Base-by-base conservation (phyloP, 2,329 filamentous ascomycete species). In the Neonectria neomacrospora region DNA sequence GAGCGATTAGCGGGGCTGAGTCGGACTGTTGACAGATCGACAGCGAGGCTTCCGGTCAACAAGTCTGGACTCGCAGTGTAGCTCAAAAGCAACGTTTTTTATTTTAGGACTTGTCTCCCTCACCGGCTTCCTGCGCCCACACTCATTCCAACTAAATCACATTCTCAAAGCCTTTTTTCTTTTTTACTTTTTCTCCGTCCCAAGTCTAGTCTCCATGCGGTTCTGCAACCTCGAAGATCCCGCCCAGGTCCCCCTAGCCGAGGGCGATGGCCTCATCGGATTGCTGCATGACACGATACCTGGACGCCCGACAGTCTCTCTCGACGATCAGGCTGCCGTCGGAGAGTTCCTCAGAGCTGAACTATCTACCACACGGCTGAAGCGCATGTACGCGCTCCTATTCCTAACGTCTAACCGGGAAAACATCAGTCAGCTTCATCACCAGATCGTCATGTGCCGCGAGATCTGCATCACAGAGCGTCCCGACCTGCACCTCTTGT, bases 401-500 rank as follows among this genome's bases (percentile, higher is more conserved):
- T 67, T 64, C 20, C 54, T 64, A 2, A 32, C 51, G 16, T 67
- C 61, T 1, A 61, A 58, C 3, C 58, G 22, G 1, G 30, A 53
- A 10, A 67, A 78, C 64, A 74, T 77, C 61, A 74, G 65, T 56
- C 65, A 76, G 11, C 28, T 65, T 4, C 63, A 65, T 23, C 59
- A 78, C 63, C 80, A 82, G 61, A 63, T 60, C 8, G 69, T 79
- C 18, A 75, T 75, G 22, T 74, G 71, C 0, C 79, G 81, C 10
- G 61, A 77, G 32, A 73, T 82, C 45, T 61, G 78, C 23, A 66
- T 81, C 30, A 75, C 76, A 3, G 79, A 82, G 63, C 66, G 75
- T 20, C 74, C 78, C 1, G 73, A 77, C 7, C 68, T 82, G 23
- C 80, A 83, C 56, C 70, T 82, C 3, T 69, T 80, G 9, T 81